Conservation (phyloP, 371 early-diverging fungal species). For the Mucor mucedo region DNA sequence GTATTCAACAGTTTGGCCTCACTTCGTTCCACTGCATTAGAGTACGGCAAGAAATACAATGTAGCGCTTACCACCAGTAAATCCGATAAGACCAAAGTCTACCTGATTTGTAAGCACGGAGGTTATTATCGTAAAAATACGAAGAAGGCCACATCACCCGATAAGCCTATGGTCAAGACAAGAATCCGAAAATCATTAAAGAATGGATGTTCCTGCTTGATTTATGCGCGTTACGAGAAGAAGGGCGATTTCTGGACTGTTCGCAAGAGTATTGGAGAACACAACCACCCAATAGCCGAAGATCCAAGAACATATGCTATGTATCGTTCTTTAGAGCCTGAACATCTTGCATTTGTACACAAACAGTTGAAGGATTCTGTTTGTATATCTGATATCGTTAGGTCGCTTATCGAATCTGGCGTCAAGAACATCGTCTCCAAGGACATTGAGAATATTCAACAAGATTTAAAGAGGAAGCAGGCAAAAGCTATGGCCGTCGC, state of each 20-base stretch:
- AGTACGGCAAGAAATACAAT: slow-evolving; percentile 29
- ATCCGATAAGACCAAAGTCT: slow-evolving; percentile 29
- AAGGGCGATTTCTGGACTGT: slow-evolving; percentile 23
- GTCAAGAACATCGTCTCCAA: slow-evolving; percentile 27
- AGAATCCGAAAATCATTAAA: slow-evolving; percentile 26
- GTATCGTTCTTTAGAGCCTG: slow-evolving; percentile 25
- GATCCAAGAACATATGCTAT: slow-evolving; percentile 27
- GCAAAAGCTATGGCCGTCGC: neutral
- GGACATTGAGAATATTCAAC: slow-evolving; percentile 35
- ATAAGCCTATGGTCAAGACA: neutral
- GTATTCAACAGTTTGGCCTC: slow-evolving; percentile 14
- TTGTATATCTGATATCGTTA: slow-evolving; percentile 16
- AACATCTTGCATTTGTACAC: slow-evolving; percentile 19
- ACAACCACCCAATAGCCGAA: slow-evolving; percentile 26
- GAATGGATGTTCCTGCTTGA: slow-evolving; percentile 29
- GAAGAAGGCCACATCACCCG: slow-evolving; percentile 7
- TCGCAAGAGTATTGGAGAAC: slow-evolving; percentile 27
- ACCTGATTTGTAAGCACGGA: slow-evolving; percentile 35
- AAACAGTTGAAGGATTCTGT: slow-evolving; percentile 17
- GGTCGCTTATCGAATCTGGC: slow-evolving; percentile 14
- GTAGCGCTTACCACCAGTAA: slow-evolving; percentile 29
- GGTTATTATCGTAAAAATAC: slow-evolving; percentile 24
- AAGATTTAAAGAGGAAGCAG: slow-evolving; percentile 26
- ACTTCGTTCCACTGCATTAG: slow-evolving; percentile 22
- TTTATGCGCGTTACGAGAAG: slow-evolving; percentile 26